Evolutionary conservation across 2,329 filamentous ascomycete species (phyloP), one percentile per base, ranked within the genome.

Genomic region (Periconia sp.): DNA sequence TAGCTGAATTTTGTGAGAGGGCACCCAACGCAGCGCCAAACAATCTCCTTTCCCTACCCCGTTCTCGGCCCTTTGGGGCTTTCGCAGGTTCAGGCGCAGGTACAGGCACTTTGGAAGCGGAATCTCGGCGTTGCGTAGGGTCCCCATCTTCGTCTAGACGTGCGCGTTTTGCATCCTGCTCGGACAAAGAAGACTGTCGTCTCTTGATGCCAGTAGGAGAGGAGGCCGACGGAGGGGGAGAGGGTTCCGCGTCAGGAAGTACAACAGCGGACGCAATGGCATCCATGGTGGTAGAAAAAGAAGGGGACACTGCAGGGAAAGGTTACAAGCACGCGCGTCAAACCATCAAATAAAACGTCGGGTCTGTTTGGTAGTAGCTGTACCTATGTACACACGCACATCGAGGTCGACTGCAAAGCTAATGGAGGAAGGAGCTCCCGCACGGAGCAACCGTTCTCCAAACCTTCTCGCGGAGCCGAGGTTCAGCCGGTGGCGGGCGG

Each of bases 21-120:
- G 89, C 91, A 71, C 82, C 90, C 55, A 94, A 79, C 52, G 95
- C 77, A 35, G 88, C 90, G 56, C 93, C 92, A 69, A 97, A 97
- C 56, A 97, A 80, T 49, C 93, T 84, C 73, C 90, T 88, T 19
- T 90, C 90, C 37, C 93, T 88, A 70, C 90, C 91, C 73, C 87
- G 91, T 70, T 97, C 93, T 65, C 67, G 60, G 35, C 65, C 53
- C 41, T 95, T 89, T 53, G 86, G 78, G 35, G 59, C 56, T 40
- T 62, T 56, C 8, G 53, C 53, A 27, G 79, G 76, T 48, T 81
- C 75, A 52, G 61, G 60, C 51, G 64, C 52, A 43, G 62, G 64
- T 55, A n/a, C 33, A 37, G 60, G 15, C 33, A 10, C 14, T n/a
- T 41, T 49, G 37, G 20, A 61, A 35, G 50, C 47, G 14, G 65